Evolutionary conservation across 768 basidiomycete species (phyloP).

Genomic region (Phlegmacium glaucopus): DNA sequence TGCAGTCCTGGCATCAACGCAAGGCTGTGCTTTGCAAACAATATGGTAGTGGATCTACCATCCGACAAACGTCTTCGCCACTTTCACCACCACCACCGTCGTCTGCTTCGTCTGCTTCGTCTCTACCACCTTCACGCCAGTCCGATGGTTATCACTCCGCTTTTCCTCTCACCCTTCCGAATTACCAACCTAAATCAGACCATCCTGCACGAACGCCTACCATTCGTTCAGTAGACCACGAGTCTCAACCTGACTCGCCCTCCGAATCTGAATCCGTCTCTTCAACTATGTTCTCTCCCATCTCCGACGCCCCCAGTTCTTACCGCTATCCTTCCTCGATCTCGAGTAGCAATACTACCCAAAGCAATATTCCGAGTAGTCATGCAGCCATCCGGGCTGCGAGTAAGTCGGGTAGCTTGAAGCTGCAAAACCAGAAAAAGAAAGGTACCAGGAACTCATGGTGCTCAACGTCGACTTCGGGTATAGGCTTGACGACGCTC

Average conservation of each 20-base stretch:
- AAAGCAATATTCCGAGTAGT: neutral
- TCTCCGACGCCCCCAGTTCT: constrained; percentile 22
- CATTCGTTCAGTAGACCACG: constrained; percentile 21
- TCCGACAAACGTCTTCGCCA: constrained; percentile 30
- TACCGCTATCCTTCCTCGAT: constrained; percentile 1
- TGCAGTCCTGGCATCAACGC: constrained; percentile 63
- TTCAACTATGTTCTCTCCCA: constrained; percentile 26
- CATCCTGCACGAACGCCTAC: constrained; percentile 12
- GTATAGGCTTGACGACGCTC: neutral
- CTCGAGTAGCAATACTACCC: neutral
- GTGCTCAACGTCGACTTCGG: constrained; percentile 26
- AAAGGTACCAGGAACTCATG: constrained; percentile 51
- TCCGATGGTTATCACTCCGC: constrained; percentile 16
- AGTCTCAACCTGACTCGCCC: constrained; percentile 23
- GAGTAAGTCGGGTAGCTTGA: constrained; percentile 41
- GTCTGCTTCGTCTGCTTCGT: neutral
- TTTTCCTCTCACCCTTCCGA: constrained; percentile 31
- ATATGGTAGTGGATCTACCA: constrained; percentile 44
- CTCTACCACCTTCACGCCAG: constrained; percentile 12
- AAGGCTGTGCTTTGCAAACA: constrained; percentile 33
- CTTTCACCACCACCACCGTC: constrained; percentile 4
- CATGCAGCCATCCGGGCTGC: constrained; percentile 42
- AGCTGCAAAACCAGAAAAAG: constrained; percentile 32
- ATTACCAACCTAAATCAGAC: constrained; percentile 11
- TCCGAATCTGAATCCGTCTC: constrained; percentile 22